Base-by-base conservation (phyloP, 345 rosid genomes). In the Abelmoschus esculentus region DNA sequence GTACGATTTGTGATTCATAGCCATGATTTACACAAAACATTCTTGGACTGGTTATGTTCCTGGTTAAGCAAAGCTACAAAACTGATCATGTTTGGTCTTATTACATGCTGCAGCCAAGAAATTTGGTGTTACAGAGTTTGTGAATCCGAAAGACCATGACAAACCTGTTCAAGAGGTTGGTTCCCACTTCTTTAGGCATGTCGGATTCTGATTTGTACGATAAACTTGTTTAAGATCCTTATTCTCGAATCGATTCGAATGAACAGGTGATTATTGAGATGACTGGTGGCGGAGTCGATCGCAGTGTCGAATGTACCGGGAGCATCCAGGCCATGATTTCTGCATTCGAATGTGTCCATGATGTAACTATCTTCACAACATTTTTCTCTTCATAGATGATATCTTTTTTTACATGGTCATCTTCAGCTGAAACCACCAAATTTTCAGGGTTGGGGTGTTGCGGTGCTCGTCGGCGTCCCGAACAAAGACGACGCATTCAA, bases 291-390 rank as follows among this genome's bases (percentile, higher is more conserved):
- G 96, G 93, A 22, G 96, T 91, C 9, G 97, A 91, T 70, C 75
- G 96, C 49, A 89, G 93, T 67, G 70, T 91, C 13, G 96, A 89
- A 77, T 91, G 96, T 49, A 89, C 96, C 2, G 90, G 96, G 65
- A 87, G 78, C 81, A 34, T 81, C 32, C 76, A 83, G 42, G 90
- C 93, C 72, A 87, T 91, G 97, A 85, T 89, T 59, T 88, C 93
- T 15, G 97, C 97, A 19, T 91, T 91, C 44, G 92, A 91, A 84
- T 89, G 96, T 19, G 93, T 87, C 53, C 97, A 89, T 18, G 93
- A 89, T 72, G 96, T 87, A 86, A 88, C 8, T 22, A 60, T 28
- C 50, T 32, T 32, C 36, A 32, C 36, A 32, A 29, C 32, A 29
- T 29, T 61, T 10, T 68, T 52, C 9, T 38, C 7, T n/a, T 26